Base-by-base conservation (phyloP, 2,329 filamentous ascomycete species). In the Microcera coccophila region DNA sequence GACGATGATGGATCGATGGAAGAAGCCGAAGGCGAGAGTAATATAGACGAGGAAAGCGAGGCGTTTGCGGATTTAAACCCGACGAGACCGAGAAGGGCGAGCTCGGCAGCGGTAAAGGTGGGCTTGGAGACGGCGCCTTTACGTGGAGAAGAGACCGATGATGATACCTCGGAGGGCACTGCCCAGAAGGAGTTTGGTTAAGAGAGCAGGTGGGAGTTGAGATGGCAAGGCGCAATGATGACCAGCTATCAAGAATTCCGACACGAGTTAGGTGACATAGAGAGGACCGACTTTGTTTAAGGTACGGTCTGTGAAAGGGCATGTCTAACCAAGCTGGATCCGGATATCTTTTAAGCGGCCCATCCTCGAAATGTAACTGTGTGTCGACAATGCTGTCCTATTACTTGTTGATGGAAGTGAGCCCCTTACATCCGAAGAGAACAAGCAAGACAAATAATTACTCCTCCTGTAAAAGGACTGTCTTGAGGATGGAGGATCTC, bases 41-140 rank as follows among this genome's bases (percentile, higher is more conserved):
- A 58, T 3, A 68, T 74, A 36, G 75, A 74, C 24, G 73, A 76
- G 45, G 74, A 75, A 44, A 81, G 74, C 47, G 78, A 83, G 59
- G 72, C 76, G 16, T 65, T 84, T 17, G 57, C 54, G 28, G 75
- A 78, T 38, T 63, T 68, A 37, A 69, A 73, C 19, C 74, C 78
- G 3, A 65, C 76, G 54, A 69, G 73, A 19, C 74, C 78, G 3
- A 65, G 76, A 54, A 71, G 81, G 45, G 71, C 72, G 45, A 85
- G 82, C 50, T 62, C 78, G 22, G 72, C 78, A 36, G 72, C 68
- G 22, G 64, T 65, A 37, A 63, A 65, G 36, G 68, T 62, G 12
- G 53, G 56, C 5, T 63, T 81, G 32, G 79, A 80, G 60, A 74
- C 73, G 19, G 74, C 75, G 22, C 73, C 74, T 48, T 55, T 79